phyloP scores from a whole-genome alignment of 306 rosid genomes.

The Cicer judaicum region DNA sequence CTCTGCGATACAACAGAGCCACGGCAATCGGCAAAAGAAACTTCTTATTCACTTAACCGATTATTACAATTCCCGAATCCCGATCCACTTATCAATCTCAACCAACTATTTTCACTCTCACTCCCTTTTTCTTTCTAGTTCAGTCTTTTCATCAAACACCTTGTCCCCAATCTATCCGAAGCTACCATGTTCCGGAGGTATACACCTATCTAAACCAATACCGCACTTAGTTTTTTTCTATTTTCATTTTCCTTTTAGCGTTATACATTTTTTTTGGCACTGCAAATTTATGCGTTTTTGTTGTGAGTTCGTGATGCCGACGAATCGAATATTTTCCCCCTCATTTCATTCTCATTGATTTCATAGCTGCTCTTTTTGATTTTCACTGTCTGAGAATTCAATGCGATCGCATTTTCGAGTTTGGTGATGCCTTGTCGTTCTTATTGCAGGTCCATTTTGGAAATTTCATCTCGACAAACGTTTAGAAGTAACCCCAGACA shows the following conservation, averaged over 20 bases:
- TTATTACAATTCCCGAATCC: neutral
- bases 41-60: neutral
- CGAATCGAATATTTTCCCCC: slow-evolving; percentile 9
- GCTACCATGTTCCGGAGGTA: slow-evolving; percentile 68
- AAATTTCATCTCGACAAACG: slow-evolving; percentile 64
- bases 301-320: slow-evolving; percentile 2
- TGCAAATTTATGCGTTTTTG: slow-evolving; percentile 17
- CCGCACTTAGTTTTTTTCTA: neutral
- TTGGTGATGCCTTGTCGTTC: slow-evolving; percentile 12
- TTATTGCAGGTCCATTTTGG: slow-evolving; percentile 69
- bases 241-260: neutral
- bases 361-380: slow-evolving; percentile 5
- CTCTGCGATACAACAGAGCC: slow-evolving; percentile 27
- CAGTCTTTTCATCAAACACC: slow-evolving; percentile 26
- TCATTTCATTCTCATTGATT: slow-evolving; percentile 1
- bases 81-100: neutral
- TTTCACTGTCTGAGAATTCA: slow-evolving; percentile 3
- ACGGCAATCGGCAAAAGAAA: neutral
- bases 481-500: slow-evolving; percentile 61
- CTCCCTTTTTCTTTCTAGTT: slow-evolving; percentile 2
- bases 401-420: slow-evolving; percentile 26
- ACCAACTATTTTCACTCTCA: neutral
- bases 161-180: neutral
- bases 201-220: neutral
- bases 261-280: neutral